Conservation (phyloP, 495 filamentous ascomycete genomes). For the Platismatia glauca region DNA sequence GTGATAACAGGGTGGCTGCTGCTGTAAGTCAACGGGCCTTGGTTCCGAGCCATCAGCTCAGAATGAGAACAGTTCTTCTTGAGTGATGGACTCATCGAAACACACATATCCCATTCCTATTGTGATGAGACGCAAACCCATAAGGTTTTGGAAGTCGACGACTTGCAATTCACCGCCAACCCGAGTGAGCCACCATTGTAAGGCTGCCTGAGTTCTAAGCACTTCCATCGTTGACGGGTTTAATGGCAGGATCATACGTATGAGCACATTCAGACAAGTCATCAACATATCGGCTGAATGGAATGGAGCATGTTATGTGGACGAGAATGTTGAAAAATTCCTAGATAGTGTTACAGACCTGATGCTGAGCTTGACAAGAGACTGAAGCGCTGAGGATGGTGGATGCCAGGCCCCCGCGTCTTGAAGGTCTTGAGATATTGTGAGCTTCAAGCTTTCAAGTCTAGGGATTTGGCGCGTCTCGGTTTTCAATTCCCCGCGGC, state of each 20-base stretch:
- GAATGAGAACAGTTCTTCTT: not conserved
- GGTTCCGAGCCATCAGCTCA: not conserved
- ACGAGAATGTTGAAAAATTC: not conserved
- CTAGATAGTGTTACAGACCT: not conserved
- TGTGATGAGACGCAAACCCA: not conserved
- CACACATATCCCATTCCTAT: not conserved
- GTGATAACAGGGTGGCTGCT: not conserved
- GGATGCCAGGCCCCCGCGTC: not conserved
- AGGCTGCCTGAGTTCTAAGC: not conserved
- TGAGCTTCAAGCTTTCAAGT: not conserved
- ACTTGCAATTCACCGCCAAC: slow-evolving; percentile 6
- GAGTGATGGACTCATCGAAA: slow-evolving; percentile 7
- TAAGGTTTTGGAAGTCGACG: slow-evolving; percentile 4
- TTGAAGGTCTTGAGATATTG: not conserved
- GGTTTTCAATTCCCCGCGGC: not conserved
- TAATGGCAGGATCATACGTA: slow-evolving; percentile 1
- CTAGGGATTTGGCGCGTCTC: not conserved
- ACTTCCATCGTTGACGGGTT: not conserved
- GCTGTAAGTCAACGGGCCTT: not conserved
- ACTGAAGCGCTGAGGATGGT: not conserved
- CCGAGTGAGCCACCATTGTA: slow-evolving; percentile 10
- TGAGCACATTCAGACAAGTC: slow-evolving; percentile 6
- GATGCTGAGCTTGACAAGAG: not conserved
- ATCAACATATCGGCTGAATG: slow-evolving; percentile 7
- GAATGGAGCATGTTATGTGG: slow-evolving; percentile 5